Conservation (phyloP, 2,329 filamentous ascomycete genomes). For the Claviceps spartinae region DNA sequence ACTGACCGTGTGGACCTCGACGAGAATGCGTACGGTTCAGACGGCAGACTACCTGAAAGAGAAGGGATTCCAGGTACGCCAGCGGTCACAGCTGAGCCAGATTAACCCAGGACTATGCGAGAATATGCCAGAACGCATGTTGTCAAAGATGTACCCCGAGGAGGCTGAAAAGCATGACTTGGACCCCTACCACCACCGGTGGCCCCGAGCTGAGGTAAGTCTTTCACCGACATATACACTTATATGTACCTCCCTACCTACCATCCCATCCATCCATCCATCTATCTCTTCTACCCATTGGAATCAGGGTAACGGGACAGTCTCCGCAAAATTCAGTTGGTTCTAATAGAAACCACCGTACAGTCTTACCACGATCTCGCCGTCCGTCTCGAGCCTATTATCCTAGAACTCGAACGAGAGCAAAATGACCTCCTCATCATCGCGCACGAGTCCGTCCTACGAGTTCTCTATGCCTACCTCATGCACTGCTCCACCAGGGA, state of each 20-base stretch:
- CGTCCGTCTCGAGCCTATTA: conserved; percentile 95
- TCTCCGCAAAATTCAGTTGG: too few relatives aligned
- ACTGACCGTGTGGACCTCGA: conserved; percentile 90
- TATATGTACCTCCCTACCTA: background rate
- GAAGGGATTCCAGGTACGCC: conserved; percentile 71
- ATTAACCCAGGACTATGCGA: conserved; percentile 94
- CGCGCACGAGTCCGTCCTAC: conserved; percentile 92
- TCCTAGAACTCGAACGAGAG: conserved; percentile 90
- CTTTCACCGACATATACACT: background rate
- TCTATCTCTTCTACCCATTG: too few relatives aligned
- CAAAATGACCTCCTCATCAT: conserved; percentile 97
- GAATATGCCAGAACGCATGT: conserved; percentile 73
- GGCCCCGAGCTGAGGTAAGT: conserved; percentile 75
- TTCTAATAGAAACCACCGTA: background rate
- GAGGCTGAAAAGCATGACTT: conserved; percentile 86
- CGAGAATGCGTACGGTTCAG: conserved; percentile 76
- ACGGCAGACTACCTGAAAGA: conserved; percentile 72
- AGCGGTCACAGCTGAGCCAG: conserved; percentile 92
- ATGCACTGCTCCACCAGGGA: conserved; percentile 97
- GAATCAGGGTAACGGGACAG: too few relatives aligned
- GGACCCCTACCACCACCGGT: conserved; percentile 94
- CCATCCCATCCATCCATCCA: too few relatives aligned
- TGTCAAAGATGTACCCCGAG: conserved; percentile 72
- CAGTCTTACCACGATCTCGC: conserved; percentile 96
- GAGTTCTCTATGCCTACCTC: conserved; percentile 90